Evolutionary conservation across 2,329 filamentous ascomycete genomes (phyloP), one percentile per base, ranked within the genome.

Genomic region (Sporothrix euskadiensis): DNA sequence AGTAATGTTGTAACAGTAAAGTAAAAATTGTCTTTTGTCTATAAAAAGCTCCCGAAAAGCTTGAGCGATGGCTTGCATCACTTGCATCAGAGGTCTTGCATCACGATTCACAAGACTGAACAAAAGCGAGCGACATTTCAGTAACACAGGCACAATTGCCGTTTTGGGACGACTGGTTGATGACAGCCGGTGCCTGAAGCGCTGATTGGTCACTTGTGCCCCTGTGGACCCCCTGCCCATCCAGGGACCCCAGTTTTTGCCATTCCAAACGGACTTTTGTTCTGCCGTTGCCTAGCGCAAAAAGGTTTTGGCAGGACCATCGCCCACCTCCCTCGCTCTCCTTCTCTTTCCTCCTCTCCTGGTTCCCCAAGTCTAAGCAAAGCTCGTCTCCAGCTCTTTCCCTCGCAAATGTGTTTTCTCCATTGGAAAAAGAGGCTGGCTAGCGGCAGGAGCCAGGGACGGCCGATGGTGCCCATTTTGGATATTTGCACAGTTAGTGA

Each of bases 301-400:
- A 66, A 80, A 80, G 74, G 80, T 78, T 81, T 82, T 82, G 78
- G 80, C 79, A 77, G 76, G 74, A 16, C 77, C 77, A 77, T 66
- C 73, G 78, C 81, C 81, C 81, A 79, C 77, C 77, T 78, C 66
- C 75, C 76, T 73, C 65, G 10, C 41, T 16, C 65, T 22, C 32
- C 16, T 30, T 73, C 75, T 70, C 71, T 68, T 76, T 77, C 61
- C 75, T 75, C 73, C 30, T 30, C 35, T 35, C 35, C 35, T 35
- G 35, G 35, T 8, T 8, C 35, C 41, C 41, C 39, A 10, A 41
- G 9, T 10, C 26, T 26, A 2, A 44, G 41, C 41, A 44, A 44
- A 44, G 12, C 19, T 22, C 52, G 30, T n/a, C 52, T 19, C 16
- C 22, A 77, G 77, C 74, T 80, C 63, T 49, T 52, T 69, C 22